Conservation (phyloP, 129 eudicot genomes). For the Lactuca saligna region DNA sequence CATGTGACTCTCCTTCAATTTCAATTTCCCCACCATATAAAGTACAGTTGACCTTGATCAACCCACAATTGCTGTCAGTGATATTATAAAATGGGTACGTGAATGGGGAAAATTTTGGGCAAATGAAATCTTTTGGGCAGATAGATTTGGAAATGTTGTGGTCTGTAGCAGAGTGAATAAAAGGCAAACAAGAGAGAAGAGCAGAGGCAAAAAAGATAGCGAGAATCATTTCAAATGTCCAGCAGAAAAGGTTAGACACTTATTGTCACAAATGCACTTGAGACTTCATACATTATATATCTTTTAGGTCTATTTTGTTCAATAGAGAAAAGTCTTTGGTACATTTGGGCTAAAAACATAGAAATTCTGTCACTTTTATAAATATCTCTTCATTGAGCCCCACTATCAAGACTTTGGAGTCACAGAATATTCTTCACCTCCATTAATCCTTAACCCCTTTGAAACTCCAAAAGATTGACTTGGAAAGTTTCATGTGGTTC, state of each 20-base stretch:
- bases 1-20: background rate
- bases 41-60: slow-evolving; percentile 20
- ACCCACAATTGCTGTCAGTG: slow-evolving; percentile 4
- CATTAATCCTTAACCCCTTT: slow-evolving; percentile 6
- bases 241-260: too few relatives aligned
- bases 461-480: background rate
- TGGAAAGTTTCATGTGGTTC: slow-evolving; percentile 1
- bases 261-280: background rate
- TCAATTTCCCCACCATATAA: background rate
- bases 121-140: slow-evolving; percentile 30
- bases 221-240: slow-evolving; percentile 5
- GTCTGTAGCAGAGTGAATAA: slow-evolving; percentile 7
- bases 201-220: background rate
- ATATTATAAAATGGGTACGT: slow-evolving; percentile 15
- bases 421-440: background rate
- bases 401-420: slow-evolving; percentile 5
- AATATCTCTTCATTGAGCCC: background rate
- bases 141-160: background rate
- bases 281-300: background rate
- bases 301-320: background rate
- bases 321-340: background rate
- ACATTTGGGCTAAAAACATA: background rate
- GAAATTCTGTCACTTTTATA: background rate
- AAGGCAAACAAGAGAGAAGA: slow-evolving; percentile 11
- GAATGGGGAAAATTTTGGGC: slow-evolving; percentile 13